A percentile compares a stretch with the other conserved stretches of the same genome.
These are phyloP conservation scores for Chlamydomonas urium DNA, from an alignment of 139 green algal species.

Conservation along the genomic window DNA sequence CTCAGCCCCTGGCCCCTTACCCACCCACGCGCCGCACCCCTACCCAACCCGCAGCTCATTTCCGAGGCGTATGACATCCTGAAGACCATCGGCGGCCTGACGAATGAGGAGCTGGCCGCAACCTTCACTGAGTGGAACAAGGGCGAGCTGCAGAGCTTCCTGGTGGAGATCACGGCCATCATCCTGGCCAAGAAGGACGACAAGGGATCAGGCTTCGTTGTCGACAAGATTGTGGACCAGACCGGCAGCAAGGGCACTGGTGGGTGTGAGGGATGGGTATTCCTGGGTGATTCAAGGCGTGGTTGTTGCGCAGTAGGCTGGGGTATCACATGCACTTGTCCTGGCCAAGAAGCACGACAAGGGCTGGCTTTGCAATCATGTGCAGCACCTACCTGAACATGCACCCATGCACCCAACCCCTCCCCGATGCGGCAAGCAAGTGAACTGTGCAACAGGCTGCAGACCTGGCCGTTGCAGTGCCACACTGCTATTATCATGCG, in stretches of 20 bases:
- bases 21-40: too few species aligned
- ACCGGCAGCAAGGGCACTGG: slow-evolving; percentile 97
- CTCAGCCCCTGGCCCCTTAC: neutral
- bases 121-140: slow-evolving; percentile 94
- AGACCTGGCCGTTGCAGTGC: too few species aligned
- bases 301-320: neutral
- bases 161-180: slow-evolving; percentile 94
- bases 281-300: neutral
- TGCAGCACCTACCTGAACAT: too few species aligned
- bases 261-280: too few species aligned
- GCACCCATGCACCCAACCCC: too few species aligned
- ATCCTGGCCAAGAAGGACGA: slow-evolving; percentile 88
- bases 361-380: too few species aligned
- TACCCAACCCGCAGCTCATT: slow-evolving; percentile 74
- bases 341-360: neutral
- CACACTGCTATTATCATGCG: too few species aligned
- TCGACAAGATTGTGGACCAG: slow-evolving; percentile 98
- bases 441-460: too few species aligned
- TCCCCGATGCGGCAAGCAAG: too few species aligned
- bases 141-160: slow-evolving; percentile 79
- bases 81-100: slow-evolving; percentile 88
- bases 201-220: slow-evolving; percentile 62
- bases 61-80: slow-evolving; percentile 92
- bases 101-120: slow-evolving; percentile 85
- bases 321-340: too few species aligned